These are phyloP conservation scores for Coniochaeta sp. DNA, from an alignment of 2,329 filamentous ascomycete species.

Conservation along the genomic window DNA sequence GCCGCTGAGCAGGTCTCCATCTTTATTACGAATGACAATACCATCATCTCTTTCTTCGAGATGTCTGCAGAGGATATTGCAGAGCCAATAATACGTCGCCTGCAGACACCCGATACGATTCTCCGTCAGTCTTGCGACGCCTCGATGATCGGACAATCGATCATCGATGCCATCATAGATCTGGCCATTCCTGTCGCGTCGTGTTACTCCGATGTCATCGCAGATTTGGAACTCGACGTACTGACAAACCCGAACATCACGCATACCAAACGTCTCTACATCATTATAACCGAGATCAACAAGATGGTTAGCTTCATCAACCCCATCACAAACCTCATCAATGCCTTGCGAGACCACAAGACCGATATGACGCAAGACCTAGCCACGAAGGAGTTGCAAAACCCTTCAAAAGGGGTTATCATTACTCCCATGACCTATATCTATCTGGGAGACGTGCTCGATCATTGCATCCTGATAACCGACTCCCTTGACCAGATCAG, in stretches of 20 bases:
- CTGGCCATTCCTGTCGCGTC: conserved; percentile 77
- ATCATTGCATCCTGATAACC: conserved; percentile 81
- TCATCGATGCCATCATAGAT: conserved; percentile 90
- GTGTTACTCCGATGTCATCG: conserved; percentile 83
- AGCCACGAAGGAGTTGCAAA: conserved; percentile 35
- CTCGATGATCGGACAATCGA: conserved; percentile 80
- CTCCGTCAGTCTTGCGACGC: conserved; percentile 81
- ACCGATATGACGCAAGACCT: conserved; percentile 40
- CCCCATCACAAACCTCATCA: conserved; percentile 79
- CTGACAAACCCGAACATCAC: conserved; percentile 73
- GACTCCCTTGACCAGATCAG: conserved; percentile 78
- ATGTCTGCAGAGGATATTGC: conserved; percentile 82
- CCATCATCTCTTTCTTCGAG: conserved; percentile 93
- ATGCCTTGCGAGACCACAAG: conserved; percentile 81
- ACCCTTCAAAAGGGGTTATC: conserved; percentile 56
- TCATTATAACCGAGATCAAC: conserved; percentile 75
- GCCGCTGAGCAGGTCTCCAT: conserved; percentile 89
- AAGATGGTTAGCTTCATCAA: conserved; percentile 79
- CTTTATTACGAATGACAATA: conserved; percentile 83
- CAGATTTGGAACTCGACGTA: conserved; percentile 83
- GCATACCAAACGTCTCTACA: conserved; percentile 73
- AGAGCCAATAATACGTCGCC: conserved; percentile 69
- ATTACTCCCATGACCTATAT: conserved; percentile 78
- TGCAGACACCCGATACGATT: conserved; percentile 72
- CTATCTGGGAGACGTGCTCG: conserved; percentile 84